Base-by-base conservation (phyloP, 2,329 filamentous ascomycete genomes). In the Esteya vermicola region DNA sequence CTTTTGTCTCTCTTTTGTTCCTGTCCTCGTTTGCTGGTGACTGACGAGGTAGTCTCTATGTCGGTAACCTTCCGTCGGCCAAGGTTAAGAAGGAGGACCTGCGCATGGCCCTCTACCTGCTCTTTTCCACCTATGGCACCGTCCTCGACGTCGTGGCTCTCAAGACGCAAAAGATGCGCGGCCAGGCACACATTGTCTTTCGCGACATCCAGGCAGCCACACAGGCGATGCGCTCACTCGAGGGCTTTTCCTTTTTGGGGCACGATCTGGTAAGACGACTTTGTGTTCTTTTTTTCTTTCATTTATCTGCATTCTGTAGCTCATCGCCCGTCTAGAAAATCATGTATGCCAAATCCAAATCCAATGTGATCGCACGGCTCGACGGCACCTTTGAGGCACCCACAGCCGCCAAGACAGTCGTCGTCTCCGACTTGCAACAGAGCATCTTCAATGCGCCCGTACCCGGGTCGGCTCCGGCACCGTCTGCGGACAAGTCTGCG, bases 151-250 rank as follows among this genome's bases (percentile, higher is more conserved):
- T 98, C 18, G 82, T 95, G 36, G 84, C 85, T 23, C 68, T 95
- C 51, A 93, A 86, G 64, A 93, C 85, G 1, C 70, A 70, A 57
- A 85, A 85, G 63, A 95, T 96, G 88, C 81, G 91, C 37, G 91
- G 91, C 4, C 91, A 98, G 61, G 91, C 91, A 45, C 91, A 96
- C 54, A 67, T 98, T 45, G 82, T 91, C 13, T 96, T 86, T 57
- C 75, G 84, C 43, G 89, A 98, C 57, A 68, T 89, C 26, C 82
- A 94, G 49, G 78, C 85, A n/a, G 85, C 86, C 38, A 94, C 88
- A 20, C 85, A 94, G 56, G 91, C 91, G 2, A 85, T 98, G 85
- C 71, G 89, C 48, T 78, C 84, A 10, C 65, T 95, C 36, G 81
- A 96, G 51, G 85, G 84, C 3, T 84, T 85, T 52, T 75, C 82